A percentile compares a stretch with the other conserved stretches of the same genome.
Conservation (phyloP, 2,329 filamentous ascomycete genomes). For the Cladosporium phlei region DNA sequence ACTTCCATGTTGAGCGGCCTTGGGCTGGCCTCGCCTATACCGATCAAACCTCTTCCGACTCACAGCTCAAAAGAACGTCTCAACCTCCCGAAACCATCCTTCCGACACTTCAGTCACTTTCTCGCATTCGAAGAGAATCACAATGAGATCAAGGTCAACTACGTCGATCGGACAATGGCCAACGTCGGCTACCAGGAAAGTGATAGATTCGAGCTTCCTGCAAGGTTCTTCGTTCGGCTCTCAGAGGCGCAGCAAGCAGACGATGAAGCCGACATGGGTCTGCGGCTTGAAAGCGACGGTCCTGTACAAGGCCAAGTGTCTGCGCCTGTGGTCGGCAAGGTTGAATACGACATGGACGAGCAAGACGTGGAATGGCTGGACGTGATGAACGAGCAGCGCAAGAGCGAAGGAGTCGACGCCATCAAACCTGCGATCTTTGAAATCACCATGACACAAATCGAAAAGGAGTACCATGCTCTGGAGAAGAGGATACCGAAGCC, state of each 20-base stretch:
- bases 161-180: conserved; percentile 94
- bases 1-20: conserved; percentile 58
- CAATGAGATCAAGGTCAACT: conserved; percentile 72
- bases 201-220: conserved; percentile 77
- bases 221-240: conserved; percentile 63
- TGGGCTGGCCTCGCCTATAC: conserved; percentile 55
- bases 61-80: conserved; percentile 76
- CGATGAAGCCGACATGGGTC: conserved; percentile 53
- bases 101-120: conserved; percentile 73
- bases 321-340: conserved; percentile 60
- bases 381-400: conserved; percentile 72
- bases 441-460: conserved; percentile 96
- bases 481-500: conserved; percentile 97
- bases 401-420: conserved; percentile 66
- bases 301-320: conserved; percentile 48
- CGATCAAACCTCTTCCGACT: conserved; percentile 70
- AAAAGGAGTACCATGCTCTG: conserved; percentile 95
- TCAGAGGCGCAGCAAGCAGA: conserved; percentile 60
- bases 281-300: conserved; percentile 53
- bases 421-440: conserved; percentile 95
- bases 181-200: conserved; percentile 94
- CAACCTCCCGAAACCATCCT: conserved; percentile 70
- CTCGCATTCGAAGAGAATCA: conserved; percentile 77
- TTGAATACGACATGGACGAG: conserved; percentile 99
- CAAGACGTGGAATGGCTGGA: conserved; percentile 97